Evolutionary conservation across 2,329 filamentous ascomycete species (phyloP), one percentile per base, ranked within the genome.

Genomic region (Ambrosiella beaveri): DNA sequence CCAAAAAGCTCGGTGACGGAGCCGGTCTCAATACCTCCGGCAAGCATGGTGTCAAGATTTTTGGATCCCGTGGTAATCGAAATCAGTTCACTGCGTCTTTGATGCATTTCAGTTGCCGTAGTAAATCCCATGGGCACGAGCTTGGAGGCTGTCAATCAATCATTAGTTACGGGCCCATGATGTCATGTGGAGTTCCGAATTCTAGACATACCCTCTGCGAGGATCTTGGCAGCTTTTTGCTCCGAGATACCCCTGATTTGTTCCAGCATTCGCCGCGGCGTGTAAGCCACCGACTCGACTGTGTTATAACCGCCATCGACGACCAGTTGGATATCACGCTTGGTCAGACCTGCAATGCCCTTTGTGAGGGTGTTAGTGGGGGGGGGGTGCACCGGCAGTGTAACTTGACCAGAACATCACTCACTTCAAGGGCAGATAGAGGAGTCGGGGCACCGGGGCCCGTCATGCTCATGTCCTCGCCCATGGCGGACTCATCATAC

Each of bases 101-200:
- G 88, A 68, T 98, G 94, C 90, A 98, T 98, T 71, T 98, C 94
- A 0, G 93, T 98, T 2, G 93, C 93, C 0, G 93, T 98, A 1
- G 94, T 98, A 69, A 98, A 98, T 47, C 93, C 93, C 90, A 98
- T 95, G 0, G 93, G 93, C 0, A 98, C 93, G 56, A 97, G 79
- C 70, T 96, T 98, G 1, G 89, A 90, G 36, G 91, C 91, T 94
- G 64, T 38, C 89, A 90, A 93, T 64, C 13, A 38, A 15, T 41
- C 8, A 36, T 57, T 47, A 63, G 59, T 54, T 54, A 27, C 44
- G 7, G n/a, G 44, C 11, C 11, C 7, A 13, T 17, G n/a, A 38
- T 53, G 36, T 7, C 8, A n/a, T 37, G 38, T 44, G 39, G 15
- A 5, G 8, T 35, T 17, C 3, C 9, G 38, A 19, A 27, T 50